Percentiles rank a stretch among this genome's conserved stretches.
Evolutionary conservation across 2,329 filamentous ascomycete species (phyloP).

Genomic region (Verticillium tricorpus): DNA sequence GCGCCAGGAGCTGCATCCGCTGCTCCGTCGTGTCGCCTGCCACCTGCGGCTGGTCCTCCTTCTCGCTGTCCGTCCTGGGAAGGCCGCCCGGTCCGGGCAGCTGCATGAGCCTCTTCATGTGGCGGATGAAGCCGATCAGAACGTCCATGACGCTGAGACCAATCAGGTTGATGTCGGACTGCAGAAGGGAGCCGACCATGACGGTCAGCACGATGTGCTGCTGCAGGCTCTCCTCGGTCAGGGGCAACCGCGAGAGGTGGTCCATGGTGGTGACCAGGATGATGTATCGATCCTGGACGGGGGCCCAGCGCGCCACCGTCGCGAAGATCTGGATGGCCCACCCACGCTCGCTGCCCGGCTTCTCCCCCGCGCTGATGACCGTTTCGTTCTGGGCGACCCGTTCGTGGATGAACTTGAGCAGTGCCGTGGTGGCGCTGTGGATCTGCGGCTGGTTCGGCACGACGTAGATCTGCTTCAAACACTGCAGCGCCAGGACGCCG

Average conservation of each 20-base stretch:
- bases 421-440: constrained; percentile 66
- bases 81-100: constrained; percentile 38
- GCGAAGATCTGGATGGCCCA: constrained; percentile 84
- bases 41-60: constrained; percentile 24
- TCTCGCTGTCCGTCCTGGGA: constrained; percentile 25
- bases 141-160: constrained; percentile 96
- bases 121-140: constrained; percentile 76
- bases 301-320: constrained; percentile 78
- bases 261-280: constrained; percentile 83
- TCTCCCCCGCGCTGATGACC: constrained; percentile 45
- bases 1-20: constrained; percentile 54
- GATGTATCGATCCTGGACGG: constrained; percentile 90
- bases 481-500: constrained; percentile 77
- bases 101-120: constrained; percentile 74
- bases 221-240: constrained; percentile 66
- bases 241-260: constrained; percentile 61
- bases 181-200: constrained; percentile 76
- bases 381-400: constrained; percentile 44
- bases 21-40: constrained; percentile 36
- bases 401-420: constrained; percentile 70
- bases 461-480: constrained; percentile 80
- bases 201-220: constrained; percentile 72
- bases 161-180: constrained; percentile 88
- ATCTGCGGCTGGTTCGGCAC: constrained; percentile 80
- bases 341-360: constrained; percentile 45